Evolutionary conservation across 768 basidiomycete genomes (phyloP), one percentile per base, ranked within the genome.

Genomic region (Paxillus rubicundulus): DNA sequence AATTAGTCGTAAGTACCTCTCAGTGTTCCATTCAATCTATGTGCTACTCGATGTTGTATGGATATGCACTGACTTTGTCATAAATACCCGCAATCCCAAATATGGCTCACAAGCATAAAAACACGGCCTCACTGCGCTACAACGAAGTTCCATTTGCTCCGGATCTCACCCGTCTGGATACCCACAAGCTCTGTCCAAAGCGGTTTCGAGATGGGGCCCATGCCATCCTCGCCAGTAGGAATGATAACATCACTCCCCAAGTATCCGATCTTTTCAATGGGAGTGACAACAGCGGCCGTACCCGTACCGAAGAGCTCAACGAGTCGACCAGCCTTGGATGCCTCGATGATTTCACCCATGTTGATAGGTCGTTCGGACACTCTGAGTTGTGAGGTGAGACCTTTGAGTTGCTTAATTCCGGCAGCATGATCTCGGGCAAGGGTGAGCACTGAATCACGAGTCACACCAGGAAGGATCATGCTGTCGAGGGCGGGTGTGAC

Each of bases 61-160:
- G 30, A 2, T 2, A 10, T 30, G 30, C 30, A 30, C 30, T 30
- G 2, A 24, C 24, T 24, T 8, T 30, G 30, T 9, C 30, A 30
- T 37, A 34, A 24, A 4, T 17, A 24, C 34, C 20, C 14, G 17
- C 20, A n/a, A 30, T 28, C 27, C 21, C 9, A 30, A 14, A 13
- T 16, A 21, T n/a, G 7, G 4, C 14, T 3, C 38, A 16, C 20
- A 47, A 44, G 3, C n/a, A 28, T 18, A 33, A 34, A 5, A 7
- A 48, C n/a, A n/a, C 5, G 16, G 6, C 21, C 37, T 48, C 65
- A 68, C 50, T 70, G 60, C 36, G 56, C 40, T 5, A 78, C 80
- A 9, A 77, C 65, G 21, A 88, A 84, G 64, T 83, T 88, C 92
- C 92, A 96, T 27, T 86, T 82, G 66, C 88, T 89, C 40, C 80